These are phyloP conservation scores for Talaromyces atroroseus DNA, from an alignment of 2,329 filamentous ascomycete species.

Conservation along the genomic window DNA sequence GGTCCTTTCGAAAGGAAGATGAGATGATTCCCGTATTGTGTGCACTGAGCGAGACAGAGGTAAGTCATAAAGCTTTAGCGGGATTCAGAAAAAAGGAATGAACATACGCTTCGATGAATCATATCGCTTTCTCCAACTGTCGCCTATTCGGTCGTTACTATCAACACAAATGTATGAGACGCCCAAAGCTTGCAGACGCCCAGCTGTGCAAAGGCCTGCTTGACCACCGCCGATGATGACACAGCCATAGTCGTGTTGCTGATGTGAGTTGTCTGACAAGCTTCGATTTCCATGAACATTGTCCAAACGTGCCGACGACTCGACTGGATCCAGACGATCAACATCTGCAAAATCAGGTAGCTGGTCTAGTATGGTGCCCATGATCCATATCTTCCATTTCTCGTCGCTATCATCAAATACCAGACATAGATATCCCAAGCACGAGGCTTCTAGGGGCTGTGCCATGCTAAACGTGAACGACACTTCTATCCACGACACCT, in stretches of 20 bases:
- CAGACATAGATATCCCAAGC: slow-evolving; percentile 19
- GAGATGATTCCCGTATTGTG: slow-evolving; percentile 17
- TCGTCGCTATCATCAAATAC: slow-evolving; percentile 13
- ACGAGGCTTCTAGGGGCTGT: slow-evolving; percentile 9
- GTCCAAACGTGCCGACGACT: neutral
- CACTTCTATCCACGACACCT: slow-evolving; percentile 18
- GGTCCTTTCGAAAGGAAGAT: slow-evolving; percentile 24
- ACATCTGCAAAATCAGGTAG: slow-evolving; percentile 18
- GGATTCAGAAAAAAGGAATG: too few species aligned
- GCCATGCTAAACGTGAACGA: slow-evolving; percentile 17
- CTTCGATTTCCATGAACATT: neutral
- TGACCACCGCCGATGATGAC: slow-evolving; percentile 40
- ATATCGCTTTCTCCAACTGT: slow-evolving; percentile 45
- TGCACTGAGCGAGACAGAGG: too few species aligned
- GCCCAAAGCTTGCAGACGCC: slow-evolving; percentile 40
- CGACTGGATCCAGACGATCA: slow-evolving; percentile 14
- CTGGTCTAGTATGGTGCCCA: slow-evolving; percentile 22
- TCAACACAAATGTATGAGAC: slow-evolving; percentile 43
- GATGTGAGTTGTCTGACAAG: neutral
- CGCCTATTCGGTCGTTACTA: slow-evolving; percentile 37
- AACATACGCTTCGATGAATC: slow-evolving; percentile 33
- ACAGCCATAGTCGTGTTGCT: slow-evolving; percentile 21
- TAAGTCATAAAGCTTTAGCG: too few species aligned
- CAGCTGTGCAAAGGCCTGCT: slow-evolving; percentile 40
- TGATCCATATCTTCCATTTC: slow-evolving; percentile 23